Evolutionary conservation across 108 stramenopile species (phyloP).

Genomic region (Skeletonema menzelii): DNA sequence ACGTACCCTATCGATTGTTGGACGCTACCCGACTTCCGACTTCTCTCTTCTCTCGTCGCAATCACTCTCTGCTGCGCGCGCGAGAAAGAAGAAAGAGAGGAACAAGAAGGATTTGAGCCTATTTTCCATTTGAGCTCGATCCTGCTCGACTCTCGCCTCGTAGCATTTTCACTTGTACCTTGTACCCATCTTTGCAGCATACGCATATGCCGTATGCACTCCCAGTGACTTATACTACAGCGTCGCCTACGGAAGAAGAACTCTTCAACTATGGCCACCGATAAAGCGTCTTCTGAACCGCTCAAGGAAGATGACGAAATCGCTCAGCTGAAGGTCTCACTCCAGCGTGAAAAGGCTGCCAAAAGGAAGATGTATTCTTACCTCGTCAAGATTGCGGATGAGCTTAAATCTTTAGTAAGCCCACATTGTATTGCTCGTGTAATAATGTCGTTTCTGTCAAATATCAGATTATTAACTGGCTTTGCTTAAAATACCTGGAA

Average conservation of each 20-base stretch:
- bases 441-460: neutral
- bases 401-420: constrained; percentile 47
- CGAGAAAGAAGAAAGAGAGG: too few relatives aligned
- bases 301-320: neutral
- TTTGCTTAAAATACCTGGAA: neutral
- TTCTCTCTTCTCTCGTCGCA: too few relatives aligned
- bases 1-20: too few relatives aligned
- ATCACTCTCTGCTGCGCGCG: too few relatives aligned
- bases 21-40: too few relatives aligned
- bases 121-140: too few relatives aligned
- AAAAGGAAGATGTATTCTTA: constrained; percentile 80
- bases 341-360: constrained; percentile 66
- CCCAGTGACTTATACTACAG: neutral
- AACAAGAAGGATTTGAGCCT: too few relatives aligned
- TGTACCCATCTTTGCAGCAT: too few relatives aligned
- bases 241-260: neutral
- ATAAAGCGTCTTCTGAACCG: neutral
- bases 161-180: too few relatives aligned
- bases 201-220: too few relatives aligned
- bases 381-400: constrained; percentile 78
- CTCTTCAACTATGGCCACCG: neutral
- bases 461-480: neutral
- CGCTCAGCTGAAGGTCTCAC: neutral
- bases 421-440: neutral
- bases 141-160: too few relatives aligned